Evolutionary conservation across 805 yeast genomes (phyloP).

Genomic region (Pichia sporocuriosa): DNA sequence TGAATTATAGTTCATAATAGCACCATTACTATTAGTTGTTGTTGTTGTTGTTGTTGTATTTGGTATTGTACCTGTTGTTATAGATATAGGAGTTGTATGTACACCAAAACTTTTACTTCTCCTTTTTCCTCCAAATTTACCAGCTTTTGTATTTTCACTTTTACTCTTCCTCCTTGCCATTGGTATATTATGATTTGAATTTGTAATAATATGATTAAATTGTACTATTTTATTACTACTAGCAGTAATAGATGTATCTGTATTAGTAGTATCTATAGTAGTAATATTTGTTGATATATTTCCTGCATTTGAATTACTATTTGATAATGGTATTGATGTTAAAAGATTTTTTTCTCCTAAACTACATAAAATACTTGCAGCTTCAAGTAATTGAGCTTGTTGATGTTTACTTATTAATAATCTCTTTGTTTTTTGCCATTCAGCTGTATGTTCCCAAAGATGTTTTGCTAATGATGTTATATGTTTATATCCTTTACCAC

Average conservation of each 20-base stretch:
- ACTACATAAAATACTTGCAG: conserved; percentile 69
- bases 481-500: conserved; percentile 89
- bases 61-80: neutral
- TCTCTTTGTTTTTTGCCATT: conserved; percentile 83
- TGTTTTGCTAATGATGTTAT: conserved; percentile 83
- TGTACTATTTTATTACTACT: conserved; percentile 7
- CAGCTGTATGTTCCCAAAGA: conserved; percentile 92
- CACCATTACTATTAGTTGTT: neutral
- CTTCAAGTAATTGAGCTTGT: conserved; percentile 76
- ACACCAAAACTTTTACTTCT: conserved; percentile 8
- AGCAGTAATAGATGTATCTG: neutral
- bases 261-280: neutral
- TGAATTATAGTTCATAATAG: neutral
- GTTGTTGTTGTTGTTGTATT: neutral
- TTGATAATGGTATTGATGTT: neutral
- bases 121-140: conserved; percentile 11
- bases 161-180: conserved; percentile 10
- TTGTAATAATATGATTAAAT: neutral
- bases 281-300: neutral
- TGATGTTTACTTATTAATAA: conserved; percentile 79
- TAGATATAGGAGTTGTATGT: too few species aligned
- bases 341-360: conserved; percentile 44
- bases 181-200: neutral
- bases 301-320: conserved; percentile 3
- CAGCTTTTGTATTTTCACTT: conserved; percentile 10